Conservation (phyloP, 169 alveolate genomes). For the Plasmodium relictum region DNA sequence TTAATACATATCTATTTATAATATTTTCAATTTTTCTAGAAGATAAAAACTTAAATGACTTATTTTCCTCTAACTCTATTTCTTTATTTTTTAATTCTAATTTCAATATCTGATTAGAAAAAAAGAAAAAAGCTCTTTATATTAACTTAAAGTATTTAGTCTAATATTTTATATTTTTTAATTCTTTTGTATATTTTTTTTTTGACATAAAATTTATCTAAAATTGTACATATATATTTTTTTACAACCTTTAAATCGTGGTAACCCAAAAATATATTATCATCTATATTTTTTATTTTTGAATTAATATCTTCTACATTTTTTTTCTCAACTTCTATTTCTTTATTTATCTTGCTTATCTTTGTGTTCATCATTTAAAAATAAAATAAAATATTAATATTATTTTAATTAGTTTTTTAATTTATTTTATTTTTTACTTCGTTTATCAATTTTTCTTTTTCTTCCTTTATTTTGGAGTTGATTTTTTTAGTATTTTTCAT, state of each 20-base stretch:
- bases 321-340: slow-evolving; percentile 24
- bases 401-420: not conserved
- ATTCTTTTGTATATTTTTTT: not conserved
- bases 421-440: slow-evolving; percentile 35
- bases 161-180: not conserved
- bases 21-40: slow-evolving; percentile 55
- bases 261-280: slow-evolving; percentile 41
- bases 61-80: slow-evolving; percentile 61
- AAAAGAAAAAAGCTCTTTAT: not conserved
- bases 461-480: slow-evolving; percentile 38
- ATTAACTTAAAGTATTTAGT: not conserved
- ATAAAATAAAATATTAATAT: not conserved
- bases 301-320: slow-evolving; percentile 37
- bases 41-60: slow-evolving; percentile 22
- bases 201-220: not conserved
- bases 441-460: slow-evolving; percentile 18
- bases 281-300: slow-evolving; percentile 47
- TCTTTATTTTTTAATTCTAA: slow-evolving; percentile 66
- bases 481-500: slow-evolving; percentile 24
- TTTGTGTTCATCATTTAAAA: not conserved
- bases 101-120: slow-evolving; percentile 25
- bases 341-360: slow-evolving; percentile 41
- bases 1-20: slow-evolving; percentile 57
- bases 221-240: not conserved
- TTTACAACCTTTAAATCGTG: slow-evolving; percentile 62